Evolutionary conservation across 2,329 filamentous ascomycete species (phyloP).

Genomic region (Phoma herbarum): DNA sequence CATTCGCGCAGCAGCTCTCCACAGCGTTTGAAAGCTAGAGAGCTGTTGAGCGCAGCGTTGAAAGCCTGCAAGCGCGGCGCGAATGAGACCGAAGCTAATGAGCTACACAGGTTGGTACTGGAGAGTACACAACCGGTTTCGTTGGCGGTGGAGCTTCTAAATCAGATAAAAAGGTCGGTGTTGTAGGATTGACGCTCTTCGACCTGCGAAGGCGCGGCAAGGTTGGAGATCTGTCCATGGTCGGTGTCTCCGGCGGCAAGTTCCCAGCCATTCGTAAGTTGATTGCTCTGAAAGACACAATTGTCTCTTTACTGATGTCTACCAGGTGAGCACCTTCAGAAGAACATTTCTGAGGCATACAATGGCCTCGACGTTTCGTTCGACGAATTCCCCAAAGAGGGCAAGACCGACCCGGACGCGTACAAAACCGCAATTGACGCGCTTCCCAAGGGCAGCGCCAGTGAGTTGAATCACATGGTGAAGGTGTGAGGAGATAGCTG

Average conservation of each 20-base stretch:
- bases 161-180: constrained; percentile 96
- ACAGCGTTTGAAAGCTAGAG: neutral
- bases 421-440: constrained; percentile 91
- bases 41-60: neutral
- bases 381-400: constrained; percentile 79
- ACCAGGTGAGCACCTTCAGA: constrained; percentile 80
- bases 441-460: constrained; percentile 81
- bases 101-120: constrained; percentile 74
- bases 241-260: constrained; percentile 86
- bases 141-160: constrained; percentile 83
- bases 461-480: constrained; percentile 31
- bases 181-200: constrained; percentile 89
- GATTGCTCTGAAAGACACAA: neutral
- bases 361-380: constrained; percentile 90
- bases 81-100: constrained; percentile 18
- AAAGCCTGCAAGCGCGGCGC: neutral
- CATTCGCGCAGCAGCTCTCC: constrained; percentile 8
- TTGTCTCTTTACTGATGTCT: constrained; percentile 25
- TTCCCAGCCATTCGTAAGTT: constrained; percentile 86
- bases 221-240: constrained; percentile 86
- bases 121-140: constrained; percentile 96
- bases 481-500: neutral
- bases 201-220: constrained; percentile 89
- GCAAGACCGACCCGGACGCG: constrained; percentile 76
- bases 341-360: constrained; percentile 88